A percentile compares a stretch with the other conserved stretches of the same genome.
These are phyloP conservation scores for Amesomyces nigricolor DNA, from an alignment of 2,329 filamentous ascomycete genomes.

Conservation along the genomic window DNA sequence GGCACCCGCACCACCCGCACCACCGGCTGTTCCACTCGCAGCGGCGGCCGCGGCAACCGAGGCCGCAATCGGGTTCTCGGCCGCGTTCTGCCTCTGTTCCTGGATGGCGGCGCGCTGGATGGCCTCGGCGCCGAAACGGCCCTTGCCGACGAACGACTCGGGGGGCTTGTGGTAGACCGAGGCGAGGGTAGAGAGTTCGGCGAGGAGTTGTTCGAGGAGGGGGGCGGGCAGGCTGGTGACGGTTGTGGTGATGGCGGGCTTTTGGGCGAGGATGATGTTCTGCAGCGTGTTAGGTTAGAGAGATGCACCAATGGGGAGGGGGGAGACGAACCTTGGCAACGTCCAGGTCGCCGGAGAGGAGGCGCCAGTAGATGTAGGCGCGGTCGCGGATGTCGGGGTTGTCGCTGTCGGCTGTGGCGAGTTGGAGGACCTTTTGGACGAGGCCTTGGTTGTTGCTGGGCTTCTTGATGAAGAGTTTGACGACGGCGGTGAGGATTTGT, in stretches of 20 bases:
- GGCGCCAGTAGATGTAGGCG: conserved; percentile 96
- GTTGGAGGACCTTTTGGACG: conserved; percentile 90
- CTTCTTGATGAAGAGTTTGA: conserved; percentile 96
- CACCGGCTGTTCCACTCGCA: conserved; percentile 48
- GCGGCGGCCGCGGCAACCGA: conserved; percentile 65
- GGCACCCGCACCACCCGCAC: neutral
- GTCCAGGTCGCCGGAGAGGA: conserved; percentile 85
- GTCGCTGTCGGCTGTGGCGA: conserved; percentile 89
- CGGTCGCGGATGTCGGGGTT: conserved; percentile 96
- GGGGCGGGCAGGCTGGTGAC: conserved; percentile 81
- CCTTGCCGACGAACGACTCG: conserved; percentile 95
- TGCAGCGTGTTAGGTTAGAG: conserved; percentile 32
- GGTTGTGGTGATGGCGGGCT: conserved; percentile 89
- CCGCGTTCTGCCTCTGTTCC: conserved; percentile 87
- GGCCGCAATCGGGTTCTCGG: conserved; percentile 89
- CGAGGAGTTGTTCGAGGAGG: conserved; percentile 83
- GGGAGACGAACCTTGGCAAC: conserved; percentile 69
- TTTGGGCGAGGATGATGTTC: conserved; percentile 87
- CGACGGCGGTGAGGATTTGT: conserved; percentile 92
- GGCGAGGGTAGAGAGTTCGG: conserved; percentile 86
- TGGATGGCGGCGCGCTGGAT: conserved; percentile 95
- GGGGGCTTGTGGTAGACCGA: conserved; percentile 98
- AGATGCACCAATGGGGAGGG: neutral
- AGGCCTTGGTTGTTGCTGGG: conserved; percentile 84
- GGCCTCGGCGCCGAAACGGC: conserved; percentile 86